Base-by-base conservation (phyloP, 306 rosid genomes). In the Psophocarpus tetragonolobus region DNA sequence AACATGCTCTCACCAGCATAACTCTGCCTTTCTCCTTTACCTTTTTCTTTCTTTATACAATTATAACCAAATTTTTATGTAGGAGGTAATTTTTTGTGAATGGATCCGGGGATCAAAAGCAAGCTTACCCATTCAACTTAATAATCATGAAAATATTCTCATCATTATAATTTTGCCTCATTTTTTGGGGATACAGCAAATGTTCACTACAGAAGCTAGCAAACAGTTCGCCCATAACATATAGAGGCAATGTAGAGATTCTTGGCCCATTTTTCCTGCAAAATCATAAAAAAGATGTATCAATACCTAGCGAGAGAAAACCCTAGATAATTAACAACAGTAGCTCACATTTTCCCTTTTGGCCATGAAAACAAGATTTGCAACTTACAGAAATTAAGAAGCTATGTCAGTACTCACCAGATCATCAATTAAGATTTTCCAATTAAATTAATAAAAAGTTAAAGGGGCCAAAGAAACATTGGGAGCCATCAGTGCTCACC, bases 211-310 rank as follows among this genome's bases (percentile, higher is more conserved):
- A 45, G 71, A 35, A 83, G 82, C 85, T 88, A 93, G 87, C 98
- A 91, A 70, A 93, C 98, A 1, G 97, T 93, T 82, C 98, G 85
- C 66, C 98, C 98, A 30, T 91, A 87, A 77, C 98, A 93, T 81
- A 93, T 93, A 10, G 95, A 91, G 35, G 98, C 97, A 79, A 93
- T 93, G 65, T 93, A 93, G 80, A 93, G 97, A 87, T 93, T 93
- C 78, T 91, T 93, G 67, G 96, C 77, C 98, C 98, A 93, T 68
- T 93, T 93, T 44, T 93, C 98, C 98, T 93, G 93, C 83, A 84
- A 81, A 82, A 57, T 32, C 35, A 71, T 69, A 57, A 23, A 56
- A n/a, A 51, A 27, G 8, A 58, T 57, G 14, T 24, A 63, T 81
- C 27, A 80, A 35, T 51, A 24, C 60, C 47, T 32, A 8, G 54